Conservation (phyloP, 2,329 filamentous ascomycete species). For the Canariomyces notabilis region DNA sequence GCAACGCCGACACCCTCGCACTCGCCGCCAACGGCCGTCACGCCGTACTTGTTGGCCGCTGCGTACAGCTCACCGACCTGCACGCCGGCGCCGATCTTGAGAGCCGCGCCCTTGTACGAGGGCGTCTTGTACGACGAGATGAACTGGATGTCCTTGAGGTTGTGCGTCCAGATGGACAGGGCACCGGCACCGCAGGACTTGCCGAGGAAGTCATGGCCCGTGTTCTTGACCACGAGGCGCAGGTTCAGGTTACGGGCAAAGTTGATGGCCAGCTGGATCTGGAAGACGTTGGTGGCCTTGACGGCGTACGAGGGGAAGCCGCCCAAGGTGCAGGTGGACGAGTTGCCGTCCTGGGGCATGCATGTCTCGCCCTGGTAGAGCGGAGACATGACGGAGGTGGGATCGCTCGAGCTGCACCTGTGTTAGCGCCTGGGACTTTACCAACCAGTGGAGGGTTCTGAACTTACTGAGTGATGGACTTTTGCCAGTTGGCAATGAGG, state of each 20-base stretch:
- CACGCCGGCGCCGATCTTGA: constrained; percentile 47
- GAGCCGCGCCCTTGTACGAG: constrained; percentile 18
- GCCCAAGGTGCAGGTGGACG: constrained; percentile 32
- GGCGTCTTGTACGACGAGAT: constrained; percentile 9
- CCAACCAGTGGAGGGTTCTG: constrained; percentile 21
- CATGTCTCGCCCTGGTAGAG: constrained; percentile 33
- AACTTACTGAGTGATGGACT: constrained; percentile 17
- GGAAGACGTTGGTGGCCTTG: constrained; percentile 33
- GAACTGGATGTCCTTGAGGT: constrained; percentile 22
- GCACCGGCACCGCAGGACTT: constrained; percentile 35
- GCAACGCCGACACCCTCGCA: constrained; percentile 44
- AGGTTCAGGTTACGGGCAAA: constrained; percentile 37
- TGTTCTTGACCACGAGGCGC: constrained; percentile 42
- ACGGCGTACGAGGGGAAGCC: constrained; percentile 37
- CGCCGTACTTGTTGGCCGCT: constrained; percentile 39
- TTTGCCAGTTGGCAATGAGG: constrained; percentile 26
- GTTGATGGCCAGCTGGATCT: constrained; percentile 37
- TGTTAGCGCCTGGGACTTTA: neutral
- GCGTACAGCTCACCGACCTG: constrained; percentile 45
- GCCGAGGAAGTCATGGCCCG: constrained; percentile 47
- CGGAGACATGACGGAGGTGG: constrained; percentile 31
- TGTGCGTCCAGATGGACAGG: constrained; percentile 28
- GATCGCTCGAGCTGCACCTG: constrained; percentile 28
- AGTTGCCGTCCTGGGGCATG: constrained; percentile 24
- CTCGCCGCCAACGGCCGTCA: constrained; percentile 46